phyloP scores from a whole-genome alignment of 495 filamentous ascomycete genomes.

The Cercophora scortea region DNA sequence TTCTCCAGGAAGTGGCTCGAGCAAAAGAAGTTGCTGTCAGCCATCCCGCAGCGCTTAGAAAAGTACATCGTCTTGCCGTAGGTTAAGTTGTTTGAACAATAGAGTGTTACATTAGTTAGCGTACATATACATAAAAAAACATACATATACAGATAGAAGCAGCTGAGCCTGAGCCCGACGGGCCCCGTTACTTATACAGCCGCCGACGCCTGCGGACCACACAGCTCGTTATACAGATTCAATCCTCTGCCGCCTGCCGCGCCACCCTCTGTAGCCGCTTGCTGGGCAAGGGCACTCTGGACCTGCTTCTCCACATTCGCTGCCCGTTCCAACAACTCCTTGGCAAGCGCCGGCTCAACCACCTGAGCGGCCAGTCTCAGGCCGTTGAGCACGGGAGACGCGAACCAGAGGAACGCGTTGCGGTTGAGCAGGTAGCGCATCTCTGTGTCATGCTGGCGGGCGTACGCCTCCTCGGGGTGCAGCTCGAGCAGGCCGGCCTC shows the following conservation, averaged over 20 bases:
- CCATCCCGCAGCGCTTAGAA: conserved; percentile 78
- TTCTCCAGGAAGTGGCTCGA: conserved; percentile 86
- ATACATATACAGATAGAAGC: neutral
- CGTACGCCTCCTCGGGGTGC: conserved; percentile 20
- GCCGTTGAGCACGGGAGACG: conserved; percentile 30
- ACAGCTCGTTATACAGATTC: conserved; percentile 17
- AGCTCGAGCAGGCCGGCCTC: conserved; percentile 20
- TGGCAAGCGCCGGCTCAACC: conserved; percentile 26
- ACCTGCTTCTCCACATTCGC: conserved; percentile 20
- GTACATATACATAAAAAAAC: neutral
- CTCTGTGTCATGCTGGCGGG: neutral
- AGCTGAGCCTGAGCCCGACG: too few relatives aligned
- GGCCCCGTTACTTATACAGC: too few relatives aligned
- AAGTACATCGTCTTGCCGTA: conserved; percentile 91
- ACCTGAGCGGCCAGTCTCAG: conserved; percentile 29
- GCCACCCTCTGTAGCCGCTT: too few relatives aligned
- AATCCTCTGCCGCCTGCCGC: neutral
- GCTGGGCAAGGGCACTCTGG: neutral
- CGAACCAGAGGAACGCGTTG: conserved; percentile 16
- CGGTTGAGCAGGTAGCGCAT: conserved; percentile 20
- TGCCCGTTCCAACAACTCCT: conserved; percentile 19
- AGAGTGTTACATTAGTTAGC: conserved; percentile 8
- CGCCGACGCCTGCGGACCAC: neutral
- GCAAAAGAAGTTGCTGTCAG: conserved; percentile 69
- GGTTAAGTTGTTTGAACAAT: conserved; percentile 9